These are phyloP conservation scores for Suillus spraguei DNA, from an alignment of 768 basidiomycete genomes.

Conservation along the genomic window DNA sequence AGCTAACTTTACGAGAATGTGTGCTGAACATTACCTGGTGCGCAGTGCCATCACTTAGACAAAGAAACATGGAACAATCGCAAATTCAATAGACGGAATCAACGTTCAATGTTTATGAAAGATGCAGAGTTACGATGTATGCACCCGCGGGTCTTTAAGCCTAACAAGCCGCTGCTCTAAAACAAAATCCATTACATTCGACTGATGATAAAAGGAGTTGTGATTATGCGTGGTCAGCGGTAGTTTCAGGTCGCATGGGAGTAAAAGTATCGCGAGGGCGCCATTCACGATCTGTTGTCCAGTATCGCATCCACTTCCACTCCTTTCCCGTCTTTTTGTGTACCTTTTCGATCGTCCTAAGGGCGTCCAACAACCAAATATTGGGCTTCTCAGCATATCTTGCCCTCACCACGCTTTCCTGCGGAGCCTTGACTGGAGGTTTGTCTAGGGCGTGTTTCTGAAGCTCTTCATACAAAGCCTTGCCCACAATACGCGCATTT, in stretches of 20 bases:
- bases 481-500: constrained; percentile 43
- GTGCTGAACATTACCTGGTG: neutral
- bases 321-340: constrained; percentile 32
- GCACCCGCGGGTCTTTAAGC: neutral
- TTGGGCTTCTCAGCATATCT: constrained; percentile 35
- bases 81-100: neutral
- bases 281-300: constrained; percentile 17
- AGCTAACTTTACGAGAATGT: neutral
- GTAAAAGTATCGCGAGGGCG: constrained; percentile 3
- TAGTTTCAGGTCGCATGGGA: constrained; percentile 2
- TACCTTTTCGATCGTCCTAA: constrained; percentile 37
- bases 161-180: neutral
- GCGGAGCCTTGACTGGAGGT: constrained; percentile 21
- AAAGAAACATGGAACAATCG: neutral
- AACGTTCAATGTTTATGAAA: neutral
- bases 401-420: constrained; percentile 22
- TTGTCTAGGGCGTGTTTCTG: constrained; percentile 31
- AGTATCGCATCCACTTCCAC: constrained; percentile 27
- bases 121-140: neutral
- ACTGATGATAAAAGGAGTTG: neutral
- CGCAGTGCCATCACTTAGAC: neutral
- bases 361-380: constrained; percentile 39
- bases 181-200: neutral
- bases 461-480: constrained; percentile 45
- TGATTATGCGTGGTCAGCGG: constrained; percentile 6